Evolutionary conservation across 441 rosid genomes (phyloP).

Genomic region (Eruca vesicaria): DNA sequence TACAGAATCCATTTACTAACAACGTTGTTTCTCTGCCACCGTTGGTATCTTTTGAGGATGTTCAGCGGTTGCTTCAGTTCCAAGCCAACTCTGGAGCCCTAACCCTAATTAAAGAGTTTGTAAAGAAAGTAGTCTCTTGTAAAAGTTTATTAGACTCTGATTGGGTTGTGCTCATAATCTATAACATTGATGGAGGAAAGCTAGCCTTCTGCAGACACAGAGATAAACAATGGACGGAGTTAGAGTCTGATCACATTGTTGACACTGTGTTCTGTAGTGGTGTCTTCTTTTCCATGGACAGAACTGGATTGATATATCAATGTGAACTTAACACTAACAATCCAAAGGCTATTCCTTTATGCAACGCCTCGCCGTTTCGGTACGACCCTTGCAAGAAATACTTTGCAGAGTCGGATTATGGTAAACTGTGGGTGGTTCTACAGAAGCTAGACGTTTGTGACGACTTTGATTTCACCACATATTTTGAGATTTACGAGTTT

Average conservation of each 20-base stretch:
- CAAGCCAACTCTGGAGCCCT: slow-evolving; percentile 5
- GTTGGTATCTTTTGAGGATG: slow-evolving; percentile 5
- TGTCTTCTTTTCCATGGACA: slow-evolving; percentile 18
- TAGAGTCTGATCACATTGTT: slow-evolving; percentile 7
- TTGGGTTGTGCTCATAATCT: slow-evolving; percentile 23
- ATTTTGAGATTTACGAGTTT: slow-evolving; percentile 15
- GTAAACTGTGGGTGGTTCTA: slow-evolving; percentile 16
- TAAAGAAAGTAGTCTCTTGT: slow-evolving; percentile 22
- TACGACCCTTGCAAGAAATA: slow-evolving; percentile 24
- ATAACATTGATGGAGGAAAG: slow-evolving; percentile 9
- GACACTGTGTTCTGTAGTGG: slow-evolving; percentile 29
- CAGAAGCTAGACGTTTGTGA: slow-evolving; percentile 23
- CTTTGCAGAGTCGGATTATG: neutral
- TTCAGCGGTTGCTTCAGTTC: slow-evolving; percentile 13
- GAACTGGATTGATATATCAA: slow-evolving; percentile 10
- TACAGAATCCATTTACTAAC: neutral
- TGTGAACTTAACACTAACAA: neutral
- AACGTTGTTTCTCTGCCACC: slow-evolving; percentile 18
- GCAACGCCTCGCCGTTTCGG: slow-evolving; percentile 12
- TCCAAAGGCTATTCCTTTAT: slow-evolving; percentile 12
- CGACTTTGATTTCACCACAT: slow-evolving; percentile 14
- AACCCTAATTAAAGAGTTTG: slow-evolving; percentile 6
- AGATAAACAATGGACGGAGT: slow-evolving; percentile 26
- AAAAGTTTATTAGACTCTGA: neutral
- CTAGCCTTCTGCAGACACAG: slow-evolving; percentile 29